Evolutionary conservation across 441 rosid species (phyloP), one percentile per base, ranked within the genome.

Genomic region (Kokia cookei): DNA sequence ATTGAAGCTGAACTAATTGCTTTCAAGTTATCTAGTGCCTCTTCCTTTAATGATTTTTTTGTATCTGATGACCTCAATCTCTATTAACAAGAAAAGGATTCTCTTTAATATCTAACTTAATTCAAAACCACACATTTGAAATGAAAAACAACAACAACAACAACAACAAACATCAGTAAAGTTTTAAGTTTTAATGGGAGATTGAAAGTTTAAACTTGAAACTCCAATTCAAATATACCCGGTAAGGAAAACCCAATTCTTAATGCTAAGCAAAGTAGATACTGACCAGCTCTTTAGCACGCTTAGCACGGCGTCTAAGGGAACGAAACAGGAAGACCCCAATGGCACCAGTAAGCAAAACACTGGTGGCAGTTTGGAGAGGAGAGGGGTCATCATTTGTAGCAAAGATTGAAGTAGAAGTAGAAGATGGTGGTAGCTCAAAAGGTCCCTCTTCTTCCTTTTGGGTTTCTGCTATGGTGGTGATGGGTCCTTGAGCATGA

Each of bases 261-360:
- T 47, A n/a, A 66, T 24, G 27, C 1, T 45, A 6, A 63, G 50
- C 15, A n/a, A 40, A 4, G 27, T 10, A 47, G 50, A 17, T 12
- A 65, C 69, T 43, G 37, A 66, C 97, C 89, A 86, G 78, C 76
- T 92, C 94, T 83, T 66, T 66, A n/a, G 71, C 71, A 47, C 57
- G 71, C 55, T 66, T 66, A 47, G 71, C 94, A 2, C 98, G 93
- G 74, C 97, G 97, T 54, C 97, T 89, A 63, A 94, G 29, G 10
- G 97, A 77, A 37, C 97, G 97, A 80, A 91, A 86, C 83, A 94
- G 97, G 85, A 92, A 94, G 77, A 94, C 75, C 15, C 87, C 78
- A 78, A 94, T 86, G 77, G 97, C 87, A 1, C 94, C 99, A 14
- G 96, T 91, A 69, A 94, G 96, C 72, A 94, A 87, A 64, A 92